Base-by-base conservation (phyloP, 164 flowering plant genomes). In the Warburgia ugandensis region DNA sequence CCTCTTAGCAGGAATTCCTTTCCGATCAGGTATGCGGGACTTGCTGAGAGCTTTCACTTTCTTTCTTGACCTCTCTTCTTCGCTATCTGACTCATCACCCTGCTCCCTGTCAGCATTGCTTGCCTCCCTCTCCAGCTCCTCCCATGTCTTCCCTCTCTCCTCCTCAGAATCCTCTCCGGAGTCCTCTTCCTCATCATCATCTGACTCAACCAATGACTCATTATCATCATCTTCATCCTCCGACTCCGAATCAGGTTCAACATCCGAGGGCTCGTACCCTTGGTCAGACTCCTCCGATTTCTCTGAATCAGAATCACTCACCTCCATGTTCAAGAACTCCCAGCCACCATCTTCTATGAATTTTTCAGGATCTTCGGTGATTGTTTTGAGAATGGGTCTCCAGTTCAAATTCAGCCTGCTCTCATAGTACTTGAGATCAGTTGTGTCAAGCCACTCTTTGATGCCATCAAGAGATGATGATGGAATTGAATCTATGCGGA, bases 111-210 rank as follows among this genome's bases (percentile, higher is more conserved):
- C 92, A 17, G 89, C 92, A 71, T 84, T 67, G 65, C 80, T 81
- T 27, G 92, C 96, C 70, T 86, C 96, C 63, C 86, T 78, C 52
- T 86, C 92, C 63, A 86, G 65, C 77, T 86, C 96, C 41, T 86
- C 89, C 96, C 96, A 84, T 7, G 89, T 79, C 64, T 79, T 81
- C 7, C 89, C 96, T 45, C 84, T 52, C 30, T 83, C 86, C 49
- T 86, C 96, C 60, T 78, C 92, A 0, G 74, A 77, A 3, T 60
- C 84, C 33, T 77, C 88, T 28, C 78, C 94, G 1, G 73, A 60
- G 8, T 65, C 86, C 40, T 83, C 91, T 12, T 78, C 88, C 37
- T 73, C 84, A 5, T 79, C 91, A 21, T 83, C 87, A 21, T 81
- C 95, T 4, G 92, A 83, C 50, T 86, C 96, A 54, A 81, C 96